Base-by-base conservation (phyloP, 768 basidiomycete species). In the Podaxis rugospora region DNA sequence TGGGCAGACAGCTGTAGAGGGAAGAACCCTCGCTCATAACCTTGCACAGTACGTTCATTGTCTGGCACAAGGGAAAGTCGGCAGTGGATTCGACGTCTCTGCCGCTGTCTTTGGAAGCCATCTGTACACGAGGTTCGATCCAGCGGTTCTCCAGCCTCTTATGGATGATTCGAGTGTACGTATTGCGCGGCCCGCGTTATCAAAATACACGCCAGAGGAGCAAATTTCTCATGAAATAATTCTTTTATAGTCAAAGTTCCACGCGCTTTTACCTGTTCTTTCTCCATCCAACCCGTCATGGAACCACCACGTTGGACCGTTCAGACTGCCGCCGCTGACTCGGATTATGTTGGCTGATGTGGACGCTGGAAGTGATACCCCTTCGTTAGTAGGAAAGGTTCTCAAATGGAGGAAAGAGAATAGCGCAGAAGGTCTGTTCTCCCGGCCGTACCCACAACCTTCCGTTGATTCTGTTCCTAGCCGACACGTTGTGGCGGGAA, bases 41-140 rank as follows among this genome's bases (percentile, higher is more conserved):
- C 82, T 92, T 46, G 88, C 97, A 3, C 97, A 99, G 70, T 97
- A 89, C 70, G 84, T 94, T 5, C 97, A 99, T 72, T 98, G 95
- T 69, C 79, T 95, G 39, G 97, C 96, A 0, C 97, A 99, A 75
- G 97, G 97, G 42, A 99, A 99, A 75, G 89, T 99, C 14, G 97
- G 97, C 32, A 94, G 92, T 68, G 97, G 97, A 5, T 99, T 99
- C 75, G 97, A 99, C 68, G 92, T 99, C 51, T 87, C 93, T 5
- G 85, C 93, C 0, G 96, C 96, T 1, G 91, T 93, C 2, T 98
- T 90, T 72, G 97, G 97, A 23, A 95, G 93, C 68, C 96, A 98
- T 67, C 69, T 94, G 5, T 99, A 98, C 75, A 89, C 85, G 23
- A 85, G 95, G 49, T 98, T 98, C 71, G 83, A 84, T 68, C 90